Evolutionary conservation across 1,139 yeast genomes (phyloP), one percentile per base, ranked within the genome.

Genomic region (Blastobotrys buckinghamii): DNA sequence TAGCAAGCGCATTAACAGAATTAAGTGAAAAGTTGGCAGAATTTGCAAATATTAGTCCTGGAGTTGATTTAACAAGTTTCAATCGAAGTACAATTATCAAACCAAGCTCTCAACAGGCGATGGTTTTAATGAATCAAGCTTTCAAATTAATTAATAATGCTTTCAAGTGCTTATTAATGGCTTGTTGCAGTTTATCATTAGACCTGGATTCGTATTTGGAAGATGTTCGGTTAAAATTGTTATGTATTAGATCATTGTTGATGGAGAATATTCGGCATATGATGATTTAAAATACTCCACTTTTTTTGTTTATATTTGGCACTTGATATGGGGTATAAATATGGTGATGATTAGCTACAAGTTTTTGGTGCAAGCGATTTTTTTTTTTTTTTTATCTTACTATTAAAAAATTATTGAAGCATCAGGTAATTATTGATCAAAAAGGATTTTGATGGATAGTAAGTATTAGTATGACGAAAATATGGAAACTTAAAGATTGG

Each of bases 401-500:
- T n/a, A n/a, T n/a, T n/a, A n/a, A n/a, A n/a, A n/a, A n/a, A n/a
- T n/a, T n/a, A n/a, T n/a, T n/a, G n/a, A n/a, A n/a, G n/a, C n/a
- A n/a, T n/a, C n/a, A n/a, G n/a, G n/a, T n/a, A n/a, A n/a, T n/a
- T n/a, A n/a, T n/a, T n/a, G n/a, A n/a, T n/a, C n/a, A n/a, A n/a
- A n/a, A n/a, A n/a, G n/a, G n/a, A n/a, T n/a, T n/a, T n/a, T n/a
- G n/a, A n/a, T n/a, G n/a, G n/a, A 22, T 5, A 22, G 24, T 22
- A 22, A 22, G 9, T 13, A 13, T n/a, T n/a, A n/a, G n/a, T n/a
- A 29, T 29, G 32, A 29, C 4, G 4, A 29, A 10, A 26, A 26
- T 19, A 2, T 62, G 66, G 66, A 32, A 38, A 16, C 39, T 49
- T 15, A 35, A 45, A 27, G 65, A 62, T 37, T 51, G 42, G 32